Base-by-base conservation (phyloP, 73 alveolate genomes). In the Paraurostyla sp. region DNA sequence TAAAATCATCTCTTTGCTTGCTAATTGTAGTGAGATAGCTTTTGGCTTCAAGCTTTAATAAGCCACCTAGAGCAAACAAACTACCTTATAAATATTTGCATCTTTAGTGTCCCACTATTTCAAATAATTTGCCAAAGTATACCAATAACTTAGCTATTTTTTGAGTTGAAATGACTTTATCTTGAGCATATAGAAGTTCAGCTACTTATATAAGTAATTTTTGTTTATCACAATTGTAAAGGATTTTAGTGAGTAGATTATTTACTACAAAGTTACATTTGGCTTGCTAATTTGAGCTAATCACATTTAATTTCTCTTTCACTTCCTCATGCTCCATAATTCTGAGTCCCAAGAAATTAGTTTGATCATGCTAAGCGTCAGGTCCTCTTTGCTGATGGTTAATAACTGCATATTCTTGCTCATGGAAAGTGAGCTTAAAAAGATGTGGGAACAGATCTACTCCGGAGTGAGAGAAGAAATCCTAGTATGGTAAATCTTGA, bases 31-130 rank as follows among this genome's bases (percentile, higher is more conserved):
- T 80, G 1, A 85, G 58, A 43, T 85, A 85, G n/a, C 56, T 25
- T 27, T 71, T 58, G 15, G 76, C 88, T 30, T 85, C 93, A 16
- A 68, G 30, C 56, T 85, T 85, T 20, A 85, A 80, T 0, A 85
- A 57, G 15, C 93, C 93, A 9, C 93, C 93, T 11, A 85, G 4
- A 49, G 93, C 93, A 43, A 85, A 85, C 23, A 85, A 50, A 30
- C 81, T 35, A 30, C 93, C 93, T 52, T 30, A 0, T 18, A 85
- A 71, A 30, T 71, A 85, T 33, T 85, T 85, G 57, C 59, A 20
- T 46, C 93, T 68, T 71, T 85, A 13, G 23, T 40, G 13, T 23
- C 46, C 54, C 1, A 50, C 83, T 16, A 27, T 0, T 20, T 71
- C 22, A 82, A 54, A 71, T 16, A 85, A 40, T 41, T 18, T 49